Evolutionary conservation across 2,329 filamentous ascomycete genomes (phyloP).

Genomic region (Stagonosporopsis chrysanthemi): DNA sequence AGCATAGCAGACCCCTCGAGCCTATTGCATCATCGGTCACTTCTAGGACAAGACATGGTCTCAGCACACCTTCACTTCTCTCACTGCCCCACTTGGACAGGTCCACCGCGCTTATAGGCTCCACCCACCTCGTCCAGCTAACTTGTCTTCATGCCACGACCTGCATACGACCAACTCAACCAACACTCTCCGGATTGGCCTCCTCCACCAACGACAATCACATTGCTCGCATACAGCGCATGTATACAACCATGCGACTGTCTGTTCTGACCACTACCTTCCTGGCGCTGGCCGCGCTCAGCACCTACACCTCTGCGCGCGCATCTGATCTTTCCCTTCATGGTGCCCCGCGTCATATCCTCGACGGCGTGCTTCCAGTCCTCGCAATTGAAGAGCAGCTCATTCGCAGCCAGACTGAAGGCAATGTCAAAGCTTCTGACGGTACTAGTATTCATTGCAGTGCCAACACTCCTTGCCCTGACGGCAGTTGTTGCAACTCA

Average conservation of each 20-base stretch:
- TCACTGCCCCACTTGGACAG: neutral
- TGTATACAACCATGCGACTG: slow-evolving; percentile 15
- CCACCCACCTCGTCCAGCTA: neutral
- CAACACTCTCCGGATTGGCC: neutral
- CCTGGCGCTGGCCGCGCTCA: slow-evolving; percentile 6
- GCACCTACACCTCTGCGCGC: neutral
- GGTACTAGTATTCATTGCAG: slow-evolving; percentile 12
- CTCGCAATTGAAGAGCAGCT: slow-evolving; percentile 22
- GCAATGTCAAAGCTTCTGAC: neutral
- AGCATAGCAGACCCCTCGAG: neutral
- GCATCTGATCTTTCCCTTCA: slow-evolving; percentile 14
- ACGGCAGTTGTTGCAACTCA: slow-evolving; percentile 22
- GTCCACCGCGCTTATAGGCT: neutral
- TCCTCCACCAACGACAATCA: neutral
- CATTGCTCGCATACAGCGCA: neutral
- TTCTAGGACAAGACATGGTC: neutral
- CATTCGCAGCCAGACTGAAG: slow-evolving; percentile 20
- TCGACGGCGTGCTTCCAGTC: slow-evolving; percentile 14
- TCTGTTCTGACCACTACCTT: neutral
- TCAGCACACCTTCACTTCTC: slow-evolving; percentile 5
- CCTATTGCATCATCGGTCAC: neutral
- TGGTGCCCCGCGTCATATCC: slow-evolving; percentile 17
- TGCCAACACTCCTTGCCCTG: slow-evolving; percentile 15
- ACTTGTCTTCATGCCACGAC: neutral
- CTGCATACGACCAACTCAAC: neutral